These are phyloP conservation scores for Lepidium didymum DNA, from an alignment of 345 rosid species.

Conservation along the genomic window DNA sequence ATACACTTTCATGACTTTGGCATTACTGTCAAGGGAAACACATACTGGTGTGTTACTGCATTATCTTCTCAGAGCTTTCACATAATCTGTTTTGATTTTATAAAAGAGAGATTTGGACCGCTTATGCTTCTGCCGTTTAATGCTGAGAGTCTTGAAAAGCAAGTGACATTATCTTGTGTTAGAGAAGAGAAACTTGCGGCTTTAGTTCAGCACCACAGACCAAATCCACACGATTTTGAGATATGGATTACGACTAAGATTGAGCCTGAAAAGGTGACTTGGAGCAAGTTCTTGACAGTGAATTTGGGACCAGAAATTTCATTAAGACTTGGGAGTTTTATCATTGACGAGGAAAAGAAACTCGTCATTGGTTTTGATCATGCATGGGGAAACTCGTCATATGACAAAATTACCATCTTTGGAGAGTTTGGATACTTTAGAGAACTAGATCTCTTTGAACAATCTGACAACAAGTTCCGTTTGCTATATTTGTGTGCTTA, in stretches of 20 bases:
- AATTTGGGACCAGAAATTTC: background rate
- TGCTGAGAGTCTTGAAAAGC: too few relatives aligned
- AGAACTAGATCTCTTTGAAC: background rate
- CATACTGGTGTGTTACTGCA: too few relatives aligned
- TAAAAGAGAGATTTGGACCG: too few relatives aligned
- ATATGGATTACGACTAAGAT: background rate
- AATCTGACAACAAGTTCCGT: too few relatives aligned
- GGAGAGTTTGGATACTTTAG: background rate
- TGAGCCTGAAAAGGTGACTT: background rate
- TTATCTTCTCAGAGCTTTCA: too few relatives aligned
- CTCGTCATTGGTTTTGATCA: background rate
- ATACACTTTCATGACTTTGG: too few relatives aligned
- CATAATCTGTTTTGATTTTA: background rate
- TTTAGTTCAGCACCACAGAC: background rate
- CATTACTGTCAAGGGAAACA: too few relatives aligned
- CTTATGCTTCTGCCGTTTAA: too few relatives aligned
- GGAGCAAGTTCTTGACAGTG: constrained; percentile 1
- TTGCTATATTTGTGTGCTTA: too few relatives aligned
- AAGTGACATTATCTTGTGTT: too few relatives aligned
- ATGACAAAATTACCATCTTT: background rate
- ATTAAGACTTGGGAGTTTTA: background rate
- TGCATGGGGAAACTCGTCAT: too few relatives aligned
- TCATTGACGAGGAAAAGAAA: background rate
- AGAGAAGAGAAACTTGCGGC: background rate
- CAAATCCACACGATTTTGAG: background rate